Evolutionary conservation across 2,329 filamentous ascomycete genomes (phyloP).

Genomic region (Penicillium occitanis): DNA sequence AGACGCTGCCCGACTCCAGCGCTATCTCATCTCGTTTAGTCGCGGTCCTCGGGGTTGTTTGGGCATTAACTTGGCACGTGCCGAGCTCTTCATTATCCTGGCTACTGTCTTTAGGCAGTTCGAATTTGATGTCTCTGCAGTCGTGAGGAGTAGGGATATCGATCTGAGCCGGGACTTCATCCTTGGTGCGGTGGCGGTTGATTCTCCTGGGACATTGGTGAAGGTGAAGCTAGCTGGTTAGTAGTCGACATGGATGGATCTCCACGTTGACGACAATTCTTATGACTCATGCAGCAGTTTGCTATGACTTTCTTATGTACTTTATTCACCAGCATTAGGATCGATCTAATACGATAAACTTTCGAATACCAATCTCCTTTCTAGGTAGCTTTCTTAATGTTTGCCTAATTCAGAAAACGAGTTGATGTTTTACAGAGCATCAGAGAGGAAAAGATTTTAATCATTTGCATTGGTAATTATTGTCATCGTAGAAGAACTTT

Average conservation of each 20-base stretch:
- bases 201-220: background rate
- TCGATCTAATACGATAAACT: background rate
- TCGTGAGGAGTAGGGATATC: slow-evolving; percentile 7
- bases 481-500: background rate
- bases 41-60: slow-evolving; percentile 25
- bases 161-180: slow-evolving; percentile 9
- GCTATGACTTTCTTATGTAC: background rate
- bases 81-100: slow-evolving; percentile 32
- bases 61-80: slow-evolving; percentile 36
- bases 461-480: background rate
- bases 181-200: background rate
- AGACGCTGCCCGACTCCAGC: slow-evolving; percentile 21
- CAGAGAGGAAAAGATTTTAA: background rate
- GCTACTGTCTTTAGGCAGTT: slow-evolving; percentile 15
- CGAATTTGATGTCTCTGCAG: slow-evolving; percentile 4
- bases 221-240: background rate
- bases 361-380: background rate
- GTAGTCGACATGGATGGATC: background rate
- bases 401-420: background rate
- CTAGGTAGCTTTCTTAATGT: background rate
- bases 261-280: background rate
- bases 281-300: background rate
- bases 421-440: background rate
- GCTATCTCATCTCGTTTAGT: slow-evolving; percentile 24
- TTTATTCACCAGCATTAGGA: background rate